Conservation (phyloP, 345 rosid species). For the Hevea brasiliensis region DNA sequence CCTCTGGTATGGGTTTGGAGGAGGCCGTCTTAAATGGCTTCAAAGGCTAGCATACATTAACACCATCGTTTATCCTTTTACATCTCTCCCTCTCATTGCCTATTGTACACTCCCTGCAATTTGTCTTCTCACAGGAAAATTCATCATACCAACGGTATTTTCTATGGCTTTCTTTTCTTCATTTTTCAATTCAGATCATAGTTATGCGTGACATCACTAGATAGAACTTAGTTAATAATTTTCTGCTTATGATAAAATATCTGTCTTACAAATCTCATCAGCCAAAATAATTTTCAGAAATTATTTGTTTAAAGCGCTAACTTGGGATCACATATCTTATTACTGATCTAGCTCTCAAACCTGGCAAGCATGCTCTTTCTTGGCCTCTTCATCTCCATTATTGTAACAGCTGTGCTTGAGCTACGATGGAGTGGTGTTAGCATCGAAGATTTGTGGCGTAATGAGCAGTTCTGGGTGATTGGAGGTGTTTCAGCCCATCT, state of each 20-base stretch:
- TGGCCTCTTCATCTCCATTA: constrained; percentile 89
- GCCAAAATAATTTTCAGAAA: too few relatives aligned
- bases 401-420: constrained; percentile 79
- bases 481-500: constrained; percentile 99
- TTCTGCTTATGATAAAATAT: neutral
- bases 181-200: too few relatives aligned
- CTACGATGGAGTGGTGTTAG: constrained; percentile 95
- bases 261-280: too few relatives aligned
- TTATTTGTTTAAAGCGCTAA: neutral
- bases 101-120: constrained; percentile 91
- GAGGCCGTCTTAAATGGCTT: constrained; percentile 90
- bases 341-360: constrained; percentile 72
- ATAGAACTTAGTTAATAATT: neutral
- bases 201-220: too few relatives aligned
- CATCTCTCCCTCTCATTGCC: constrained; percentile 90
- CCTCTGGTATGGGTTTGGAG: constrained; percentile 93
- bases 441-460: constrained; percentile 94
- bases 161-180: too few relatives aligned
- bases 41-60: constrained; percentile 88
- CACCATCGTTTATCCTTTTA: constrained; percentile 97
- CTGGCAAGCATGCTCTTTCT: constrained; percentile 82
- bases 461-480: constrained; percentile 97
- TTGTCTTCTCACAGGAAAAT: constrained; percentile 95
- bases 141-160: constrained; percentile 92
- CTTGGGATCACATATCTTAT: neutral